Evolutionary conservation across 2,329 filamentous ascomycete species (phyloP), one percentile per base, ranked within the genome.

Genomic region (Aureobasidium vineae): DNA sequence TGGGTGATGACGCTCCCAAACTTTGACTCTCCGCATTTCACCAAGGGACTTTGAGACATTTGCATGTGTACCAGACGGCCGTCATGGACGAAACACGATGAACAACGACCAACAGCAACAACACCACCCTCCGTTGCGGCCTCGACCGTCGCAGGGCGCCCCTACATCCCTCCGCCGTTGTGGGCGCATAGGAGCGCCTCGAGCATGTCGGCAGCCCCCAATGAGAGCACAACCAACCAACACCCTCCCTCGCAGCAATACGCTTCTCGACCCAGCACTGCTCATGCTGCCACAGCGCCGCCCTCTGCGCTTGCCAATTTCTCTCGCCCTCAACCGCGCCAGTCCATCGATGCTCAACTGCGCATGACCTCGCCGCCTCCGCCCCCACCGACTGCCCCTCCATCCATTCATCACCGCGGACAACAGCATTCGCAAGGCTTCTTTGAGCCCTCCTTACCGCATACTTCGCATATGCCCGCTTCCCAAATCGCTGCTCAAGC

Each of bases 401-500:
- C 73, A 73, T 60, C 38, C 41, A 77, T 77, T 71, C 80, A 72
- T 79, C 89, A 82, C 77, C 85, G 75, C 77, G 88, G 77, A 70
- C 85, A 90, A 72, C 90, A 90, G 68, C 86, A 89, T 71, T 90
- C 86, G 10, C 89, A 90, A 75, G 90, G 90, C 72, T 85, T 88
- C 73, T 93, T 93, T 73, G 90, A 93, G 74, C 86, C 90, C 49
- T 87, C 84, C 26, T 80, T 93, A 56, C 88, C 90, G 26, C 73
- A 75, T 66, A 70, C 74, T n/a, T 72, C 70, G 31, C 78, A 78
- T 40, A 72, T 87, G 77, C 77, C 78, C 78, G 86, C 90, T n/a
- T 91, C 89, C 76, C 88, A 91, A 76, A 91, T 92, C 70, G 90
- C 90, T 45, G 90, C 90, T 21, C 90, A 92, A 77, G 87, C 90